A percentile compares a stretch with the other conserved stretches of the same genome.
phyloP scores from a whole-genome alignment of 2,329 filamentous ascomycete species.

The Chaetomiaceae sp. region DNA sequence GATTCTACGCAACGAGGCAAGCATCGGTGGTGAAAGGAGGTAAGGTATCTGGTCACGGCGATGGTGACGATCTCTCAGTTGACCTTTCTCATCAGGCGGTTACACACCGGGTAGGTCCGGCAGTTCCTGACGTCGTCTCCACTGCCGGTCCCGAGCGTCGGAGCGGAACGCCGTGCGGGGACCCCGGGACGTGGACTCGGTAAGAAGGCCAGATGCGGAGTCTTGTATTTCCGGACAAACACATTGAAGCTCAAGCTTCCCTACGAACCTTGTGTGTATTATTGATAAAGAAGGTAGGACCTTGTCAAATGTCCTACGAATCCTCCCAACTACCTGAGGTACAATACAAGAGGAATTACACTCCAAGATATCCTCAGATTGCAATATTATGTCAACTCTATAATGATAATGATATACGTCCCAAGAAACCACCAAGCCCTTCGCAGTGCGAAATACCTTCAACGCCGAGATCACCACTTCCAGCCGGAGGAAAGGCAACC shows the following conservation, averaged over 20 bases:
- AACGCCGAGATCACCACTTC: neutral
- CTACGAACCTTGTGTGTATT: too few species aligned
- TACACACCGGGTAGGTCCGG: neutral
- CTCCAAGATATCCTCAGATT: too few species aligned
- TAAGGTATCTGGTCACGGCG: neutral
- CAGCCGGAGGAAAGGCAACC: neutral
- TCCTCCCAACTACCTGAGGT: too few species aligned
- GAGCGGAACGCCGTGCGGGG: slow-evolving; percentile 9
- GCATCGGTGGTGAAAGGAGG: neutral
- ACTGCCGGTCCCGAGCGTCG: slow-evolving; percentile 8
- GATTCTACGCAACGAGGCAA: neutral
- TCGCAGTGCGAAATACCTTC: neutral
- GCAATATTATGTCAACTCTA: too few species aligned
- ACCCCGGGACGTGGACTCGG: slow-evolving; percentile 9
- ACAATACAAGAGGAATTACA: too few species aligned
- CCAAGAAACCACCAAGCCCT: too few species aligned
- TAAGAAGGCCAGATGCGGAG: neutral
- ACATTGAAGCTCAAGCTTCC: neutral
- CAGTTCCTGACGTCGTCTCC: slow-evolving; percentile 1
- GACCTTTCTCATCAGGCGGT: neutral
- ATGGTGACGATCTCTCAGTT: neutral
- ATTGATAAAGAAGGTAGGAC: too few species aligned
- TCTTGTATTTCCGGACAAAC: neutral
- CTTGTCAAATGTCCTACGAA: too few species aligned
- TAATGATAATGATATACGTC: too few species aligned